Percentiles rank a stretch among this genome's conserved stretches.
phyloP scores from a whole-genome alignment of 371 early-diverging fungal genomes.

The Rhizopus arrhizus region DNA sequence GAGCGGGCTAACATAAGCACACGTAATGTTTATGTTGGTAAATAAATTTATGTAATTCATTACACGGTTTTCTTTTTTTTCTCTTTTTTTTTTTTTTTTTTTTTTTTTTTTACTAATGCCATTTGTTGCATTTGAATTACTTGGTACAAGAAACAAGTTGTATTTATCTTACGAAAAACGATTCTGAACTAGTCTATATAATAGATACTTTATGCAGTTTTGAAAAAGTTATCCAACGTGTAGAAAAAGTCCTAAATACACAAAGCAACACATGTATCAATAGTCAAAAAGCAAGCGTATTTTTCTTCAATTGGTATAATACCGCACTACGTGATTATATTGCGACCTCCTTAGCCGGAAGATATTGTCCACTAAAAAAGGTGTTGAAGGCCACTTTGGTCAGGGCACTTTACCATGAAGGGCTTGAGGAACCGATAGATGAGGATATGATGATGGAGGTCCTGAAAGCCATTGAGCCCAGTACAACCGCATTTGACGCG shows the following conservation, averaged over 20 bases:
- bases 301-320: conserved; percentile 36
- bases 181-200: background rate
- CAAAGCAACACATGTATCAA: background rate
- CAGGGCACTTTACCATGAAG: conserved; percentile 23
- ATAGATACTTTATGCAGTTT: conserved; percentile 38
- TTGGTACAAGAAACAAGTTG: conserved; percentile 22
- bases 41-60: background rate
- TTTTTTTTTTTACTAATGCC: conserved; percentile 29
- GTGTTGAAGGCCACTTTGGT: conserved; percentile 26
- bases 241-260: conserved; percentile 11
- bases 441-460: conserved; percentile 24
- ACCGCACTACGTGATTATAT: conserved; percentile 36
- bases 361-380: conserved; percentile 27
- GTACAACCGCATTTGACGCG: conserved; percentile 23
- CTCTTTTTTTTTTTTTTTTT: background rate
- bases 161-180: background rate
- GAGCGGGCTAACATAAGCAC: conserved; percentile 7
- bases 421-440: conserved; percentile 7
- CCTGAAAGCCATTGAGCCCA: conserved; percentile 17
- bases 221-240: conserved; percentile 28
- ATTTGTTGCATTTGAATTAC: conserved; percentile 45
- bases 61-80: background rate
- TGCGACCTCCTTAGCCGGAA: conserved; percentile 40
- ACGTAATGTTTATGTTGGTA: background rate
- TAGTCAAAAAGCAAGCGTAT: conserved; percentile 1